Base-by-base conservation (phyloP, 1,139 yeast species). In the Tardiomyces depauwii region DNA sequence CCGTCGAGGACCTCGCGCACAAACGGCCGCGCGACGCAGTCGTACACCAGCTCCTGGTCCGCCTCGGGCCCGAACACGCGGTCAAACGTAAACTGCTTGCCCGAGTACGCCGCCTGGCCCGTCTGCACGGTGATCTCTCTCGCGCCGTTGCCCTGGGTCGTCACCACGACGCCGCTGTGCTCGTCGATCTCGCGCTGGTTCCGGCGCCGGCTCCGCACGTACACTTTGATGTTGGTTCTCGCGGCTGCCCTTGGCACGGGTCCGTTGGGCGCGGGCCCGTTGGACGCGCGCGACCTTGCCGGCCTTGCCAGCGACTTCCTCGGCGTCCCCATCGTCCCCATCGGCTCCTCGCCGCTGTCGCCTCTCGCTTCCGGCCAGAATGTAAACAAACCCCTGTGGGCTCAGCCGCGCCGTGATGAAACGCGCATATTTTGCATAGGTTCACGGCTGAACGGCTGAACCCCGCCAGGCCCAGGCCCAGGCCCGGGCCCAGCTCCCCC, bases 181-280 rank as follows among this genome's bases (percentile, higher is more conserved):
- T 80, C 75, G 18, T 68, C 67, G 2, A 79, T 68, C 55, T 84
- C 94, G 45, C 78, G 72, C 36, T 71, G 66, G 55, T 76, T 82
- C 44, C 94, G 68, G 2, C 80, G 87, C 45, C 95, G 71, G 59
- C 94, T 84, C 55, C 95, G 73, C 39, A 84, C 91, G 6, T 81
- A 82, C 27, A 85, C 94, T 55, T 80, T 79, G 46, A 81, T 80
- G 57, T 80, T 71, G 39, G 12, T 36, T 4, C 16, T 4, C 3
- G 36, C 16, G 10, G 36, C 3, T 11, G 36, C 36, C 36, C 11
- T 30, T 30, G n/a, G 11, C 36, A 10, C 4, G 5, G 16, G 16
- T 30, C 36, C 36, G 7, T 21, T 21, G 7, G 25, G 7, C 25
- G 25, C 25, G 7, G 7, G 25, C 7, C n/a, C n/a, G 7, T 21